These are phyloP conservation scores for Dioscorea cayenensis DNA, from an alignment of 116 monocot species.

Conservation along the genomic window DNA sequence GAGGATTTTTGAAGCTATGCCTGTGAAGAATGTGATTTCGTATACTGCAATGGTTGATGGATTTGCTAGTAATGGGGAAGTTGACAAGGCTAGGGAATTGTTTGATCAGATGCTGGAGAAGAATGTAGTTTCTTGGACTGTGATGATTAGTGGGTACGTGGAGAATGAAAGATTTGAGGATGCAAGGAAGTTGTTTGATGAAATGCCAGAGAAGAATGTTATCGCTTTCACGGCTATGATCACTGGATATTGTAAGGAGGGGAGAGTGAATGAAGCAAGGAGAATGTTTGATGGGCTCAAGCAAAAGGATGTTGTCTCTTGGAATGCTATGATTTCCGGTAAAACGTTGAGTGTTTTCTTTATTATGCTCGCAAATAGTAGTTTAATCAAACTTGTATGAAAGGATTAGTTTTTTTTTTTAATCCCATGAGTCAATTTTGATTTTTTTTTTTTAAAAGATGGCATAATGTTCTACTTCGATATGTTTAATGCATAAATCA, in stretches of 20 bases:
- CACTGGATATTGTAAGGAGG: constrained; percentile 44
- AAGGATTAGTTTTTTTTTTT: too few species aligned
- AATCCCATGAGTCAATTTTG: too few species aligned
- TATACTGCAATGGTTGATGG: constrained; percentile 61
- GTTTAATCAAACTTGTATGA: too few species aligned
- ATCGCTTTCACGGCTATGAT: constrained; percentile 67
- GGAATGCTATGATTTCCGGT: constrained; percentile 95
- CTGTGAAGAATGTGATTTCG: constrained; percentile 47
- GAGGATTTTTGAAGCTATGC: constrained; percentile 45
- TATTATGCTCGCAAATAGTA: too few species aligned
- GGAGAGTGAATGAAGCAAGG: constrained; percentile 44
- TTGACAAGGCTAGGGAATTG: constrained; percentile 37
- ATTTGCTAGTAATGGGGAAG: constrained; percentile 26
- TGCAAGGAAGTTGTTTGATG: constrained; percentile 47
- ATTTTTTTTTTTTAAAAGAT: too few species aligned
- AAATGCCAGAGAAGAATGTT: constrained; percentile 71
- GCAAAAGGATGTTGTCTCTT: constrained; percentile 65
- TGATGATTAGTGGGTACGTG: constrained; percentile 65
- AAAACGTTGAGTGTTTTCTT: neutral
- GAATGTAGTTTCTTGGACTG: constrained; percentile 72
- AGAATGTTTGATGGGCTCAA: constrained; percentile 41
- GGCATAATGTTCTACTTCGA: too few species aligned
- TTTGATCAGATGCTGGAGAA: constrained; percentile 52
- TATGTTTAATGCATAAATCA: too few species aligned
- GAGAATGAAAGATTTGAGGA: constrained; percentile 45